Base-by-base conservation (phyloP, 768 basidiomycete genomes). In the Mycena amicta region DNA sequence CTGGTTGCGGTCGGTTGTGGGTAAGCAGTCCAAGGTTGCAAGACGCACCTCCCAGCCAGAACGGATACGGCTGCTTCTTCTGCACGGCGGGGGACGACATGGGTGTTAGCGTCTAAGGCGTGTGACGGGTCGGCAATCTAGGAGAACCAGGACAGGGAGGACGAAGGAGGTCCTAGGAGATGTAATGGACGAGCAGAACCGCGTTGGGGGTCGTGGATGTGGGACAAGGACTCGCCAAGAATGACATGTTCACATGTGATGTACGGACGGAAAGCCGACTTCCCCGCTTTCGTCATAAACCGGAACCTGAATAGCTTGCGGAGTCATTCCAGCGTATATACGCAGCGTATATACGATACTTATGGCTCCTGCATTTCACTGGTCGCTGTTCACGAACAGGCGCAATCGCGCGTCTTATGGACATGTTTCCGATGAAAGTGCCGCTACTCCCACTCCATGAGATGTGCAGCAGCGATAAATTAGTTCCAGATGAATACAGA, bases 31-130 rank as follows among this genome's bases (percentile, higher is more conserved):
- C n/a, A n/a, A n/a, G n/a, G n/a, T n/a, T n/a, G n/a, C n/a, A 55
- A 29, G 30, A 72, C 77, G 53, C 53, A 83, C 91, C 92, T 70
- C 92, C 92, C 6, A 93, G 80, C 83, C 89, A 93, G 76, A 92
- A 92, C 12, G 92, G 92, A 72, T 93, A 90, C 16, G 90, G 90
- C 72, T 85, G 72, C 77, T 90, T 91, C 75, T 79, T 79, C 33
- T 67, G 62, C 12, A 72, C 59, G 26, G 71, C 49, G n/a, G 63
- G 40, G n/a, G 65, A 50, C 62, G 52, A 30, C n/a, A 51, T 39
- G 28, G 57, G 43, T 45, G 57, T 33, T 16, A 41, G 39, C 46
- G 51, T 53, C 51, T 41, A 59, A n/a, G 43, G 6, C 43, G 43
- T 45, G 43, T 45, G 43, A 45, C 6, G 47, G 47, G 47, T 13